A percentile compares a stretch with the other conserved stretches of the same genome.
phyloP scores from a whole-genome alignment of 2,329 filamentous ascomycete species.

The Penicillium brasilianum region DNA sequence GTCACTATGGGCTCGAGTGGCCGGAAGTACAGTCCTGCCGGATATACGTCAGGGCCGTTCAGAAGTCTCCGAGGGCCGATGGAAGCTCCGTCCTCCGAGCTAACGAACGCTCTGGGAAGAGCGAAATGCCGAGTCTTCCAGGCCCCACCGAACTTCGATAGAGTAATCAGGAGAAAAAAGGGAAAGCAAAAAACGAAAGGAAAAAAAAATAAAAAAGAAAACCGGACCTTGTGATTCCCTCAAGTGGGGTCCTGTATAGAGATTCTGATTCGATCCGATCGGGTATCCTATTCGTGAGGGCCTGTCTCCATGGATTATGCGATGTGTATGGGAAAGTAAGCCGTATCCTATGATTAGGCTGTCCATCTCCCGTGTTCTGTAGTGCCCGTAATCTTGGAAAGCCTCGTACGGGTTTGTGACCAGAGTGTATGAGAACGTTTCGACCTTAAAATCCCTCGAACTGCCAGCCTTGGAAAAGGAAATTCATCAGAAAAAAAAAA shows the following conservation, averaged over 20 bases:
- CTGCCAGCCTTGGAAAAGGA: conserved; percentile 1
- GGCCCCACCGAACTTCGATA: conserved; percentile 9
- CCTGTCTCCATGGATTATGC: background rate
- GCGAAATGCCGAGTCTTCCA: conserved; percentile 27
- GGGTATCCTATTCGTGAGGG: background rate
- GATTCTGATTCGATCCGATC: conserved; percentile 27
- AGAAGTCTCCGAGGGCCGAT: conserved; percentile 24
- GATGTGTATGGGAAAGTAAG: background rate
- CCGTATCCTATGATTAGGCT: background rate
- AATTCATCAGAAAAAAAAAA: conserved; percentile 1
- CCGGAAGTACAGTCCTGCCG: conserved; percentile 26
- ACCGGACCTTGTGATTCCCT: conserved; percentile 23
- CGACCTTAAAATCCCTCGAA: conserved; percentile 15
- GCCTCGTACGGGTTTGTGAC: background rate
- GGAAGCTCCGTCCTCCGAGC: conserved; percentile 27
- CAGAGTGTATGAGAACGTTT: background rate
- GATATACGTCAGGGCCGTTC: conserved; percentile 27
- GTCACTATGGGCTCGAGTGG: background rate
- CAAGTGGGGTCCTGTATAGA: conserved; percentile 16
- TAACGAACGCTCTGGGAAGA: conserved; percentile 10
- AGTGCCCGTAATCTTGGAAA: background rate
- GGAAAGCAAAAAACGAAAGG: conserved; percentile 7
- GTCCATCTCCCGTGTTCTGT: background rate
- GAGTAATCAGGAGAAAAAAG: conserved; percentile 17
- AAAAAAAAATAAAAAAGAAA: conserved; percentile 16